phyloP scores from a whole-genome alignment of 371 early-diverging fungal species.

The Mortierella sp. region DNA sequence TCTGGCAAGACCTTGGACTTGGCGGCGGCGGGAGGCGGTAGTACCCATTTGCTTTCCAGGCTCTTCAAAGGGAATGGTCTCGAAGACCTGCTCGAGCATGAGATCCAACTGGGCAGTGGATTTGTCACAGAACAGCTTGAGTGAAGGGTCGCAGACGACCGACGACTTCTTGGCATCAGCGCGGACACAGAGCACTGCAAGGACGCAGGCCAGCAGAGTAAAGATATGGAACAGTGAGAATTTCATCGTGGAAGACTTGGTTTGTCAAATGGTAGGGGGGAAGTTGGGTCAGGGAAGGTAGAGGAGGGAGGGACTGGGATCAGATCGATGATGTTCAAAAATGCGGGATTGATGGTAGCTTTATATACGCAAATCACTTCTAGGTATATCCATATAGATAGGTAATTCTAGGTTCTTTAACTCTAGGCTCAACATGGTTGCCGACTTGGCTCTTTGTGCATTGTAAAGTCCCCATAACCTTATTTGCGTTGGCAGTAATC shows the following conservation, averaged over 20 bases:
- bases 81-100: slow-evolving; percentile 6
- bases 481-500: no score
- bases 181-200: slow-evolving; percentile 11
- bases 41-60: background rate
- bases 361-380: no score
- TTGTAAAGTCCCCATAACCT: no score
- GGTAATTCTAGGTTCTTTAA: no score
- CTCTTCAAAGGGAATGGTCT: background rate
- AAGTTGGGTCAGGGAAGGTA: background rate
- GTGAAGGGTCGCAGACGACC: slow-evolving; percentile 1
- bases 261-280: no score
- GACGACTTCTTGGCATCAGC: background rate
- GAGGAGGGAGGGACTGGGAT: no score
- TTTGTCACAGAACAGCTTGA: slow-evolving; percentile 10
- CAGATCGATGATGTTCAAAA: no score
- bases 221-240: slow-evolving; percentile 6
- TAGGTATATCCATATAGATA: no score
- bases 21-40: background rate
- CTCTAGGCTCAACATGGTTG: no score
- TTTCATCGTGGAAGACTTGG: slow-evolving; percentile 1
- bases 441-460: no score
- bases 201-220: slow-evolving; percentile 7
- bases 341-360: no score
- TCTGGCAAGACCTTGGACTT: background rate
- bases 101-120: background rate